Percentiles rank a stretch among this genome's conserved stretches.
Conservation (phyloP, 2,329 filamentous ascomycete species). For the Sphaerulina vaccinii region DNA sequence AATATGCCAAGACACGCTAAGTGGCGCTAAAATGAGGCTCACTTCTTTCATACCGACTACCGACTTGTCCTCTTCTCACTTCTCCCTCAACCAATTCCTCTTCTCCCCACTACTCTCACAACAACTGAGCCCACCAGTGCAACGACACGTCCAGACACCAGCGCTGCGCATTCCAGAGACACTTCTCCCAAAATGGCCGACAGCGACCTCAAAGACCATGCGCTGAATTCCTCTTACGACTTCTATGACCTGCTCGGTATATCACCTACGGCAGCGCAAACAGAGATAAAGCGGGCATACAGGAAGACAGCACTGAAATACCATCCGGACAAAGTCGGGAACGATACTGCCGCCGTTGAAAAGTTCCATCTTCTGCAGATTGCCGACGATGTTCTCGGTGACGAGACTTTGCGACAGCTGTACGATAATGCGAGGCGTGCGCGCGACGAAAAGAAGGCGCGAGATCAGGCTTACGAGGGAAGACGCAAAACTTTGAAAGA, state of each 20-base stretch:
- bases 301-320: constrained; percentile 82
- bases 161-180: constrained; percentile 1
- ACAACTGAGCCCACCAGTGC: no score
- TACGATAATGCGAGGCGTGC: constrained; percentile 79
- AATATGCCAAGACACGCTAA: background rate
- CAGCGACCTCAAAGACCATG: constrained; percentile 44
- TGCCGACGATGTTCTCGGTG: constrained; percentile 79
- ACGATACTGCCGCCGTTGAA: constrained; percentile 61
- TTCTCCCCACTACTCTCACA: no score
- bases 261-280: constrained; percentile 61
- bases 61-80: no score
- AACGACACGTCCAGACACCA: no score
- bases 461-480: constrained; percentile 71
- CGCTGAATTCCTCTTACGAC: constrained; percentile 52
- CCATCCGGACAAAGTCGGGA: constrained; percentile 86
- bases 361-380: constrained; percentile 84
- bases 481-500: constrained; percentile 76
- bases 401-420: constrained; percentile 66
- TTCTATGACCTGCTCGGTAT: constrained; percentile 76
- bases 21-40: no score
- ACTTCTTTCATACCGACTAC: no score
- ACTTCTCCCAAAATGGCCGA: constrained; percentile 37
- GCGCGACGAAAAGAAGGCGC: constrained; percentile 65
- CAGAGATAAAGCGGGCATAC: constrained; percentile 81
- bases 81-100: no score